Evolutionary conservation across 1,284 basidiomycete genomes (phyloP).

Genomic region (Ceratobasidium sp.): DNA sequence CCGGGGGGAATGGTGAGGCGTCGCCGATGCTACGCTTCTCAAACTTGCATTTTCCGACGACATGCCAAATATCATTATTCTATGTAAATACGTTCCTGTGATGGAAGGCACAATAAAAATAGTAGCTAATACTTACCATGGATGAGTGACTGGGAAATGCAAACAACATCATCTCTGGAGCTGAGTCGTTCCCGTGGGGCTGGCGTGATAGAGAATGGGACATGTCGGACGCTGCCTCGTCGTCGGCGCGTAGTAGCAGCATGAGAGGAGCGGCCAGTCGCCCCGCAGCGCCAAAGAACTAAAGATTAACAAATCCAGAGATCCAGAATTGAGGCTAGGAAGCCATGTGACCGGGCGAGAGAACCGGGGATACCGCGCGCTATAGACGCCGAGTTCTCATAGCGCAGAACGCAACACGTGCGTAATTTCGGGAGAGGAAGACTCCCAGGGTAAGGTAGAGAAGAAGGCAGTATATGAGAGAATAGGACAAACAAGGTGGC

Average conservation of each 20-base stretch:
- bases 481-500: neutral
- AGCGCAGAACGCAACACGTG: conserved; percentile 1
- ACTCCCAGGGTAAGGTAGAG: conserved; percentile 10
- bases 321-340: neutral
- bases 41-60: neutral
- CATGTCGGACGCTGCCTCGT: neutral
- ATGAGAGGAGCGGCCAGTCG: neutral
- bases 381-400: neutral
- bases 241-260: neutral
- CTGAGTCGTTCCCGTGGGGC: neutral
- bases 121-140: neutral
- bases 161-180: neutral
- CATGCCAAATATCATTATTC: neutral
- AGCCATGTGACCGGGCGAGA: conserved; percentile 12
- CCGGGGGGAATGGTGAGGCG: neutral
- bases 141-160: neutral
- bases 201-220: neutral
- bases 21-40: conserved; percentile 1
- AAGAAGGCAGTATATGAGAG: conserved; percentile 9
- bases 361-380: conserved; percentile 13
- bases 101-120: neutral
- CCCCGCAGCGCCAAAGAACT: neutral
- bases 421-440: neutral
- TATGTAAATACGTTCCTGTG: neutral
- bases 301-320: conserved; percentile 10